Evolutionary conservation across 139 green algal genomes (phyloP), one percentile per base, ranked within the genome.

Genomic region (Micromonas pusilla): DNA sequence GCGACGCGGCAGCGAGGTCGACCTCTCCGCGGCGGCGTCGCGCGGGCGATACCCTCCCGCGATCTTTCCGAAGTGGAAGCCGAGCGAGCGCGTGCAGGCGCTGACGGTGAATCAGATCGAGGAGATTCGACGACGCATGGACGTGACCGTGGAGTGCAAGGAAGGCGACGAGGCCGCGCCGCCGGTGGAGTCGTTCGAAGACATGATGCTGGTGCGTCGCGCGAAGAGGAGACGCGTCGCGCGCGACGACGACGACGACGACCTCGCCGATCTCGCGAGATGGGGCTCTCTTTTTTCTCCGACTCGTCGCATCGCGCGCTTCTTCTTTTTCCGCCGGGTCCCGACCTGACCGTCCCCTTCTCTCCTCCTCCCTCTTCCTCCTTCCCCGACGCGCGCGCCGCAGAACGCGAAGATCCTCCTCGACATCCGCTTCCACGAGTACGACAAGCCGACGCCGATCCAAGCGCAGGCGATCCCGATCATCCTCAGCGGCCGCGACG

Each of bases 141-240:
- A 89, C 76, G 85, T 94, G 0, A 83, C 80, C 5, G 87, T 93
- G 1, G 83, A 91, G 28, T 75, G 87, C 0, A 1, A 5, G 1
- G 79, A 86, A 0, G 86, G 81, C 2, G 65, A 83, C 1, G 26
- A 39, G 5, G 81, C 75, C 2, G 62, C 78, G 1, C 25, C 86
- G 2, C 87, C 90, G 16, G 88, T 94, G 33, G 90, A 94, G 72
- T 86, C 82, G 2, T 94, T 94, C 79, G 78, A 87, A 21, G 90
- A 93, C 62, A 94, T 94, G 89, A 84, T 87, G 66, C 79, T 96
- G 36, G 86, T n/a, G n/a, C n/a, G n/a, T n/a, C n/a, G n/a, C n/a
- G n/a, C n/a, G n/a, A n/a, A n/a, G n/a, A n/a, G n/a, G n/a, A n/a
- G n/a, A n/a, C n/a, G n/a, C n/a, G n/a, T n/a, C n/a, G n/a, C n/a